Evolutionary conservation across 352 stramenopile species (phyloP), one percentile per base, ranked within the genome.

Genomic region (Phytophthora pseudosyringae): DNA sequence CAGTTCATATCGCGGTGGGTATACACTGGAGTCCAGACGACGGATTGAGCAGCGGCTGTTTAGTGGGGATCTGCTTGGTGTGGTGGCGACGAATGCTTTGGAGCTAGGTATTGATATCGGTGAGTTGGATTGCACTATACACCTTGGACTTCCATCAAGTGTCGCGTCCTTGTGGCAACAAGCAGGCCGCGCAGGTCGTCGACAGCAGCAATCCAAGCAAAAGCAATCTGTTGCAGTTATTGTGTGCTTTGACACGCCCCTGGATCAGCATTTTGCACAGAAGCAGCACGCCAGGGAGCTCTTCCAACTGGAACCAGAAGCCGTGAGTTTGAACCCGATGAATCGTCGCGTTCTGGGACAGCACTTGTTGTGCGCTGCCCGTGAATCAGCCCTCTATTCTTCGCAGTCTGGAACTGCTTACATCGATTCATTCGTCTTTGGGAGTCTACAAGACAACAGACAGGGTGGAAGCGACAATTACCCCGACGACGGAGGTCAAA

Each of bases 101-200:
- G 98, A 99, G 67, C 76, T 99, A 9, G 98, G 98, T 13, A 97
- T 99, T 48, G 96, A 99, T 63, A 83, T 98, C 15, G 93, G 93
- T 28, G 85, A 87, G 25, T 75, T 99, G 16, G 95, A 99, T 69
- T 89, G 97, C 15, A 99, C 97, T 5, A 82, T 99, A 50, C 97
- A 99, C 67, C 84, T 98, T 46, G 97, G 97, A 2, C 97, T 98
- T 47, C 97, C 97, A 10, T 88, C 88, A 2, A 98, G 83, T 9
- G 83, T 98, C 32, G 87, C 90, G 15, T 98, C 93, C 28, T 74
- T 99, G 50, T 97, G 98, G 85, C 98, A 99, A 69, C 97, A 99
- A 77, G 91, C 97, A 15, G 98, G 98, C 10, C 86, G 98, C 45
- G 96, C 97, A 28, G 98, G 98, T 10, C 82, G 97, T 12, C 88